phyloP scores from a whole-genome alignment of 2,329 filamentous ascomycete genomes.

The Tolypocladium cylindrosporum region DNA sequence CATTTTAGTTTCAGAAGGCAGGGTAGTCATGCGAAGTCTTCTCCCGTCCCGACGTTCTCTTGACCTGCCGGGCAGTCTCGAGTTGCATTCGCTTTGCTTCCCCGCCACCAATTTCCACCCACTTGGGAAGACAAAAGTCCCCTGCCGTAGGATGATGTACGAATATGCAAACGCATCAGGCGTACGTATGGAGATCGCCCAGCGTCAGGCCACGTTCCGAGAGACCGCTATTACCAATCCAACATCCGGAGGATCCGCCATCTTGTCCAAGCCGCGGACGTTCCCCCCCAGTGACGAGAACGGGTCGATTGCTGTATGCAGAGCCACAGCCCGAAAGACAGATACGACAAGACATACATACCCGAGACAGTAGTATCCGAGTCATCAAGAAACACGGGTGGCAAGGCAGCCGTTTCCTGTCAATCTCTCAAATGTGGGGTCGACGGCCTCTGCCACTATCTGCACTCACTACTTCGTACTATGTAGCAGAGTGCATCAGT shows the following conservation, averaged over 20 bases:
- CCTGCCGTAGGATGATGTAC: background rate
- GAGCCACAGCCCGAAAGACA: background rate
- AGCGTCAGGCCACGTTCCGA: background rate
- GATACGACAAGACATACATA: background rate
- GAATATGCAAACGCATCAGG: background rate
- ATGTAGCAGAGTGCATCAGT: no score
- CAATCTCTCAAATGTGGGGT: no score
- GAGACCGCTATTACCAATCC: background rate
- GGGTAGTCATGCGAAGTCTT: background rate
- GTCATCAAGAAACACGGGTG: background rate
- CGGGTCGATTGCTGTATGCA: background rate
- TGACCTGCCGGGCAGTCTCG: background rate
- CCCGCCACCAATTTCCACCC: background rate
- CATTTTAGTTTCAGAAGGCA: no score
- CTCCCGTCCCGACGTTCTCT: background rate
- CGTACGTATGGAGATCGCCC: background rate
- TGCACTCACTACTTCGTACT: no score
- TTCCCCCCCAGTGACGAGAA: background rate
- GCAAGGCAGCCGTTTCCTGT: no score
- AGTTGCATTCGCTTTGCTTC: background rate
- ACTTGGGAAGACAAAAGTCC: background rate
- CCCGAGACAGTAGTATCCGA: background rate
- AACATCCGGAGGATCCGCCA: background rate
- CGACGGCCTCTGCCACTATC: no score
- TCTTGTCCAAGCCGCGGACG: background rate